These are phyloP conservation scores for Psilocybe subaeruginosa DNA, from an alignment of 768 basidiomycete species.

Conservation along the genomic window DNA sequence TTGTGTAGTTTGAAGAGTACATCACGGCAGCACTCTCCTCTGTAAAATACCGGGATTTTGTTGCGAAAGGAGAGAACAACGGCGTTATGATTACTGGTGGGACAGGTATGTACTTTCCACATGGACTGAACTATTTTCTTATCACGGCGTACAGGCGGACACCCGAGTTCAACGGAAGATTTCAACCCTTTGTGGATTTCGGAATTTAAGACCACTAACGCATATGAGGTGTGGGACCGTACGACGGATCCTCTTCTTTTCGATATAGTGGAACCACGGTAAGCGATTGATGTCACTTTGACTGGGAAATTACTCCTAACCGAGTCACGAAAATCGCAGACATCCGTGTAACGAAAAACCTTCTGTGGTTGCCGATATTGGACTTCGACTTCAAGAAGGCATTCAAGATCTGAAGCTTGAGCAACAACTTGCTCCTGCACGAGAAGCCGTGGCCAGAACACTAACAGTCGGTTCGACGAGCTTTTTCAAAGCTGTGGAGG, in stretches of 20 bases:
- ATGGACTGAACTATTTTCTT: not conserved
- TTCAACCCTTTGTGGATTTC: conserved; percentile 89
- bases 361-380: conserved; percentile 88
- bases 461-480: conserved; percentile 73
- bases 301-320: conserved; percentile 1
- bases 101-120: conserved; percentile 37
- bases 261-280: conserved; percentile 95
- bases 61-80: conserved; percentile 63
- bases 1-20: conserved; percentile 86
- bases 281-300: not conserved
- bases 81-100: conserved; percentile 74
- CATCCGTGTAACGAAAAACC: conserved; percentile 95
- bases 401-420: conserved; percentile 93
- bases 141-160: conserved; percentile 42
- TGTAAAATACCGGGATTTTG: conserved; percentile 89
- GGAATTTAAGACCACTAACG: conserved; percentile 87
- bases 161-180: conserved; percentile 66
- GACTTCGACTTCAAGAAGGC: conserved; percentile 89
- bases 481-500: conserved; percentile 90
- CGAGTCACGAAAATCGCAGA: conserved; percentile 37
- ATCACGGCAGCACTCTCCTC: conserved; percentile 85
- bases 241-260: conserved; percentile 92
- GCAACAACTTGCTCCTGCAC: conserved; percentile 90
- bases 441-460: conserved; percentile 85
- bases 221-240: conserved; percentile 88